These are phyloP conservation scores for Carex cristatella DNA, from an alignment of 176 grass and related monocot species.

Conservation along the genomic window DNA sequence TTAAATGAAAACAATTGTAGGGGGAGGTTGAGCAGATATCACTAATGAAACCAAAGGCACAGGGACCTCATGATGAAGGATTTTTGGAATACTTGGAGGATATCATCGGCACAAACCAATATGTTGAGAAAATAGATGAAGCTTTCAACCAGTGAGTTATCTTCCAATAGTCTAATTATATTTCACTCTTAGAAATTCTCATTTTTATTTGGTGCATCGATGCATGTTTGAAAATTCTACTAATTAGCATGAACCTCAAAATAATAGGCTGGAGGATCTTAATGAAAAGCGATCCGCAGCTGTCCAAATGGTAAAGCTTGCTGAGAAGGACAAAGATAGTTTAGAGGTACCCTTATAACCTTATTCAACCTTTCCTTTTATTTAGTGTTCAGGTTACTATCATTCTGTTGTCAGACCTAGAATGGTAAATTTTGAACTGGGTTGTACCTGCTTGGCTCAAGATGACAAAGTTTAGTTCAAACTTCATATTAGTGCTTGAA, in stretches of 20 bases:
- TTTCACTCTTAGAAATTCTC: not conserved
- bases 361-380: conserved; percentile 2
- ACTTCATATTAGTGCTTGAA: not conserved
- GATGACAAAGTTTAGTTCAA: not conserved
- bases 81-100: conserved; percentile 98
- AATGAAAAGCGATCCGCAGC: conserved; percentile 79
- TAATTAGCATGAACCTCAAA: conserved; percentile 24
- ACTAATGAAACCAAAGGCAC: conserved; percentile 93
- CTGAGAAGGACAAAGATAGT: conserved; percentile 96
- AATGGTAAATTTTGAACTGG: not conserved
- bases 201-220: not conserved
- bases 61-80: conserved; percentile 90
- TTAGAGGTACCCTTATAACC: conserved; percentile 64
- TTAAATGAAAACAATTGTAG: conserved; percentile 32
- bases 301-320: conserved; percentile 90
- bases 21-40: conserved; percentile 99
- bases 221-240: conserved; percentile 22
- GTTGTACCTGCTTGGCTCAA: not conserved
- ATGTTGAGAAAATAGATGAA: conserved; percentile 96
- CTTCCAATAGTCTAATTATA: not conserved
- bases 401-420: not conserved
- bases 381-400: not conserved
- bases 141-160: conserved; percentile 77
- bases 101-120: conserved; percentile 92
- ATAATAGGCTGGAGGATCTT: conserved; percentile 65